Evolutionary conservation across 768 basidiomycete genomes (phyloP).

Genomic region (Mycena latifolia): DNA sequence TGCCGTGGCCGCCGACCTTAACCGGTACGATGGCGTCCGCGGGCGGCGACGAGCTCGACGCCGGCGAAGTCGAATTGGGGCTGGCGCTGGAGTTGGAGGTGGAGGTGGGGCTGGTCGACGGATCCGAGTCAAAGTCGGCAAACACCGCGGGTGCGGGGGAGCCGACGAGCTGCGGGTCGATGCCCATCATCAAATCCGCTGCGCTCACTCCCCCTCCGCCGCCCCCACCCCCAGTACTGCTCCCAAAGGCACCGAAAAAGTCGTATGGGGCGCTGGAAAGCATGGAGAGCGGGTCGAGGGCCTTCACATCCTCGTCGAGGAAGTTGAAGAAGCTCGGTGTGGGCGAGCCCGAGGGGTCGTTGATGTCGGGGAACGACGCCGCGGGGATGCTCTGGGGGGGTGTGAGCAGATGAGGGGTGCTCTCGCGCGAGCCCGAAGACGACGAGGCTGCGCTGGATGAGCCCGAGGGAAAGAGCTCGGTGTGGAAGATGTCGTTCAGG

Average conservation of each 20-base stretch:
- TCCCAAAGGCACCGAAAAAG: constrained; percentile 53
- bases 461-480: too few relatives aligned
- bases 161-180: constrained; percentile 84
- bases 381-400: constrained; percentile 59
- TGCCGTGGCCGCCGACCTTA: constrained; percentile 72
- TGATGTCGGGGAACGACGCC: constrained; percentile 53
- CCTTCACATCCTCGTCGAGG: constrained; percentile 60
- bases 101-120: constrained; percentile 4
- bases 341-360: constrained; percentile 40
- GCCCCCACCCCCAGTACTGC: constrained; percentile 32
- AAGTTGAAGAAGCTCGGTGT: constrained; percentile 55
- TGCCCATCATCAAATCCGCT: constrained; percentile 56
- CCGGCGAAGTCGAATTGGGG: not conserved
- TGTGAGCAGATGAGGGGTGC: constrained; percentile 58
- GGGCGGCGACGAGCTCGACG: constrained; percentile 44
- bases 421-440: too few relatives aligned
- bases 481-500: too few relatives aligned
- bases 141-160: constrained; percentile 60
- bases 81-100: not conserved
- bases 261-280: constrained; percentile 48
- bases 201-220: constrained; percentile 40
- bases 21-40: constrained; percentile 62
- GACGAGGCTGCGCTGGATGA: too few relatives aligned
- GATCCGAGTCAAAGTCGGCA: constrained; percentile 52
- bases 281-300: constrained; percentile 43